Conservation (phyloP, 257 asterid genomes). For the Capsicum chinense region DNA sequence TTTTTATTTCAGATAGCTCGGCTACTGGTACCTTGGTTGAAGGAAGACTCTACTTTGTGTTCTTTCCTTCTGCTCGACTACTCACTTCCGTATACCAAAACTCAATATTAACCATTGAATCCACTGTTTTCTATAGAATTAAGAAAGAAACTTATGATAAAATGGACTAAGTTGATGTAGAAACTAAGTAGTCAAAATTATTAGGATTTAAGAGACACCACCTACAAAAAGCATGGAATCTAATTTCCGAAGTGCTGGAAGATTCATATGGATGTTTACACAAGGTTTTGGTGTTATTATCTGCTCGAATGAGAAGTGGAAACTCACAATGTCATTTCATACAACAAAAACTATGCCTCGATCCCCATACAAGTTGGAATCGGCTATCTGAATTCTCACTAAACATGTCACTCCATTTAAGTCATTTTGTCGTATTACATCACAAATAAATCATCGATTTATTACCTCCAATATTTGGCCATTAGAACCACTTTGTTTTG, state of each 20-base stretch:
- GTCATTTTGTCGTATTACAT: too few relatives aligned
- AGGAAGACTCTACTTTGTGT: constrained; percentile 91
- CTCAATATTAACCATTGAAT: constrained; percentile 76
- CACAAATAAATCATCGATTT: too few relatives aligned
- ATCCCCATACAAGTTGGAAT: not conserved
- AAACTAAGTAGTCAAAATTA: too few relatives aligned
- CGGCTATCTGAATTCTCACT: too few relatives aligned
- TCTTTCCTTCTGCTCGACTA: constrained; percentile 77
- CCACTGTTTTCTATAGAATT: constrained; percentile 66
- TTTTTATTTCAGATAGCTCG: constrained; percentile 67
- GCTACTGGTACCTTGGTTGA: constrained; percentile 74
- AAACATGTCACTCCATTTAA: too few relatives aligned
- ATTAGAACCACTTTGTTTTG: constrained; percentile 66
- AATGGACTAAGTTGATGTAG: too few relatives aligned
- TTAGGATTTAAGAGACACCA: too few relatives aligned
- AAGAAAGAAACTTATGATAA: not conserved
- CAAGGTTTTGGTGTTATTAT: constrained; percentile 91
- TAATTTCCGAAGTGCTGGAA: constrained; percentile 84
- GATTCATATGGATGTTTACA: constrained; percentile 82
- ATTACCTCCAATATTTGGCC: constrained; percentile 80
- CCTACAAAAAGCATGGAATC: constrained; percentile 86
- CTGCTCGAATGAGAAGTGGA: constrained; percentile 45
- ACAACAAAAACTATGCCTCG: not conserved
- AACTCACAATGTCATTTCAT: not conserved
- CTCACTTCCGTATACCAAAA: constrained; percentile 87